These are phyloP conservation scores for Monosporascus sp. DNA, from an alignment of 2,329 filamentous ascomycete genomes.

Conservation along the genomic window DNA sequence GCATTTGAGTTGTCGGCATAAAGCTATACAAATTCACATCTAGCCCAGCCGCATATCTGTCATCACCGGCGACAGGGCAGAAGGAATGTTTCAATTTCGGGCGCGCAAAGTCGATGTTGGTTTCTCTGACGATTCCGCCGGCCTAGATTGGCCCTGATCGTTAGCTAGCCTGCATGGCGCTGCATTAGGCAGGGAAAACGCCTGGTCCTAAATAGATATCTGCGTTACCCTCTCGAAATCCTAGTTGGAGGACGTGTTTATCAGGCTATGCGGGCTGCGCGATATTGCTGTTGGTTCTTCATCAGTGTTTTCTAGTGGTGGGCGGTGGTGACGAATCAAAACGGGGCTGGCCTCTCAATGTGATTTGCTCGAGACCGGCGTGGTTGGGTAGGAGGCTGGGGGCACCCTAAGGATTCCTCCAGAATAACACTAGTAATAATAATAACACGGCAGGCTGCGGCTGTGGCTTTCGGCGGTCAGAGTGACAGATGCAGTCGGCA, in stretches of 20 bases:
- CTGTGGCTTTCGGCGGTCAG: not conserved
- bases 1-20: not conserved
- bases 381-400: not conserved
- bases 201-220: not conserved
- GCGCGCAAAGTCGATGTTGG: not conserved
- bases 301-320: not conserved
- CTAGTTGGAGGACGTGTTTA: not conserved
- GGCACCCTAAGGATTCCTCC: not conserved
- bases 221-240: not conserved
- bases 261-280: not conserved
- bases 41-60: not conserved
- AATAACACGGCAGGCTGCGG: not conserved
- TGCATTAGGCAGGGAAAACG: not conserved
- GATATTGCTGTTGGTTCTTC: not conserved
- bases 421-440: not conserved
- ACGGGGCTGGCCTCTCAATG: not conserved
- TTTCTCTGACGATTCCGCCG: not conserved
- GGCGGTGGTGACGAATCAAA: not conserved
- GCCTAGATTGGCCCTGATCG: not conserved
- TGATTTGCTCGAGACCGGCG: not conserved
- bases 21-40: not conserved
- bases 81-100: not conserved
- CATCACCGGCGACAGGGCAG: not conserved
- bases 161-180: not conserved
- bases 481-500: not conserved